Conservation (phyloP, 176 grass and related monocot species). For the Dactylis glomerata region DNA sequence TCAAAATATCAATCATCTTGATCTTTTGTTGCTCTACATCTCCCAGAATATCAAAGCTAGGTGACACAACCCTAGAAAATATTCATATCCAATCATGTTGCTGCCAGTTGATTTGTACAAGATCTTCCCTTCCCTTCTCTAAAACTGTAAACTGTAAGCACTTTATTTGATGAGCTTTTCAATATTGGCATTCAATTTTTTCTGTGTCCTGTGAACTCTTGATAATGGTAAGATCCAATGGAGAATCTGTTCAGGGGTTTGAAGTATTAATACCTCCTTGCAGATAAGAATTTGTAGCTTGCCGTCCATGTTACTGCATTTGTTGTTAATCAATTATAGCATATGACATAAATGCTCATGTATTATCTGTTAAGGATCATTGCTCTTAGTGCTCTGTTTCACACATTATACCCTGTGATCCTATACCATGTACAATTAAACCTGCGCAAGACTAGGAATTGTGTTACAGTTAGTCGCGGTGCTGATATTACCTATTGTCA, state of each 20-base stretch:
- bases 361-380: no score
- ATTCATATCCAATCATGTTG: not conserved
- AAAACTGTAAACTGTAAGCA: not conserved
- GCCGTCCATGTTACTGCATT: no score
- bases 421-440: no score
- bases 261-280: no score
- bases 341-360: no score
- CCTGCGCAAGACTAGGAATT: no score
- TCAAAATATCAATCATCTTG: conserved; percentile 8
- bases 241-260: conserved; percentile 6
- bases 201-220: not conserved
- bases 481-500: no score
- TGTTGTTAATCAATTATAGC: no score
- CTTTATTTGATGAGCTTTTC: not conserved
- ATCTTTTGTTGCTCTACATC: not conserved
- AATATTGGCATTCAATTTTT: not conserved
- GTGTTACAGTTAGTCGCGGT: no score
- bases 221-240: not conserved
- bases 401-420: no score
- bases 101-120: not conserved
- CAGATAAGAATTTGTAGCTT: no score
- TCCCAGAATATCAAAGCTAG: not conserved
- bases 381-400: no score
- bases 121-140: not conserved
- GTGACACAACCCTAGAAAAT: not conserved